Evolutionary conservation across 371 early-diverging fungal genomes (phyloP), one percentile per base, ranked within the genome.

Genomic region (Mortierella sp.): DNA sequence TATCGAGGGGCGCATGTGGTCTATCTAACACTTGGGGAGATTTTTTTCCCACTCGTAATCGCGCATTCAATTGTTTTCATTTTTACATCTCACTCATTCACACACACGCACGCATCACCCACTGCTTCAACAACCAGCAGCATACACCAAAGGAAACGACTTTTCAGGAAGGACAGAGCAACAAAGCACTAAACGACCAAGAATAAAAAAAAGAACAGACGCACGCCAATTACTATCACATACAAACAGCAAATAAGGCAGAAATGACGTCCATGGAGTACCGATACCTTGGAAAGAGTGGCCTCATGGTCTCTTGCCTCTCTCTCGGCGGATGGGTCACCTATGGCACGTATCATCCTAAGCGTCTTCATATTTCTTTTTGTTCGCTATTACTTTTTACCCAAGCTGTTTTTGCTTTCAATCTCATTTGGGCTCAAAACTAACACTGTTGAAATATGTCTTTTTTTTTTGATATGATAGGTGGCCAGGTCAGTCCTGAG

Each of bases 221-320:
- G 31, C 41, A 64, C 4, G 13, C 10, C 64, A 2, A 64, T 24
- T 2, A 22, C 4, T 10, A n/a, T 19, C 41, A 24, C 29, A 9
- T 24, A 29, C 55, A 29, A 6, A 64, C 10, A 40, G 22, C 52
- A 24, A 43, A 19, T 5, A 44, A 5, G 31, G 22, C 9, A 41
- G 19, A 13, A 34, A 47, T 24, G 71, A 40, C 64, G 8, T 47
- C 55, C 4, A 96, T 95, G 96, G 92, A 94, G 74, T 96, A 94
- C 81, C 91, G 95, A 43, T 92, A 89, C 79, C 87, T 96, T 44
- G 96, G 96, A 64, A 85, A 88, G 63, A 91, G 93, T 72, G 96
- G 96, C 8, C 90, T 96, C 63, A 93, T 93, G 84, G 93, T 96
- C 26, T 90, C 91, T 1, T 89, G 81, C 41, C 79, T 86, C 31